These are phyloP conservation scores for Suillus subaureus DNA, from an alignment of 768 basidiomycete genomes.

Conservation along the genomic window DNA sequence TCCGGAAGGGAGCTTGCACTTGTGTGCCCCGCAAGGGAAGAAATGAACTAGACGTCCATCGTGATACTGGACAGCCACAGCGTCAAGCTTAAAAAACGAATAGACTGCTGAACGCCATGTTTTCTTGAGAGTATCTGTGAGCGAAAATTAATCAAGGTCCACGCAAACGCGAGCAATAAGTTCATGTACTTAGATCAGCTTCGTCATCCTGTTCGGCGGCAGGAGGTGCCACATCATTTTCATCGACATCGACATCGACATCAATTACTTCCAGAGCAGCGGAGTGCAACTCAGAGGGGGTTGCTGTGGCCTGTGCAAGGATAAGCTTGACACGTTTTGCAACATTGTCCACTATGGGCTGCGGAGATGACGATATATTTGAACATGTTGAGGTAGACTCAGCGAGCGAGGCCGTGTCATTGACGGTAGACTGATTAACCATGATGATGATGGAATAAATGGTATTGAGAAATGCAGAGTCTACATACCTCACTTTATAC, in stretches of 20 bases:
- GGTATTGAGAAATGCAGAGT: no score
- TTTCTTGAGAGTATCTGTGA: neutral
- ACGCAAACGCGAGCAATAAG: neutral
- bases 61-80: no score
- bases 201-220: neutral
- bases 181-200: neutral
- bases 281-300: neutral
- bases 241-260: neutral
- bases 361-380: neutral
- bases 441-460: no score
- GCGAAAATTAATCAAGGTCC: neutral
- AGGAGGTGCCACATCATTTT: neutral
- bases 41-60: no score
- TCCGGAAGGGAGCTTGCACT: no score
- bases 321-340: neutral
- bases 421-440: no score
- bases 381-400: no score
- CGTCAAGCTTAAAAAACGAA: no score
- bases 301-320: neutral
- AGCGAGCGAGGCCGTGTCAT: no score
- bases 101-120: no score
- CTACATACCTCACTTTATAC: no score
- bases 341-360: neutral
- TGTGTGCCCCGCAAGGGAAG: no score
- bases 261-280: slow-evolving; percentile 13